These are phyloP conservation scores for Xylaria sp. DNA, from an alignment of 2,329 filamentous ascomycete genomes.

Conservation along the genomic window DNA sequence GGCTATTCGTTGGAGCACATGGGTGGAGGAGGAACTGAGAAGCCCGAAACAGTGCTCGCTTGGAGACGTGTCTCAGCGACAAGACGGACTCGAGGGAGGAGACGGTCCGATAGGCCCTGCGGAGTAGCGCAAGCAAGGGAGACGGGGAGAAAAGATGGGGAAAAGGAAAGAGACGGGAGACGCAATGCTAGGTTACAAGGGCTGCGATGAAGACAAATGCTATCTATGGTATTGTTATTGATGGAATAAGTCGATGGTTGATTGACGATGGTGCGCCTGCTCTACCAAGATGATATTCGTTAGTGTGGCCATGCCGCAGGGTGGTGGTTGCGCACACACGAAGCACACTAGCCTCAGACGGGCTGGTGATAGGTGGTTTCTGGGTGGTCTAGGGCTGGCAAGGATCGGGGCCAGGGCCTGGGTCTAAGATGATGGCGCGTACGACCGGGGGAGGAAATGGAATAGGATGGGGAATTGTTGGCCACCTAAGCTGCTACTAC, in stretches of 20 bases:
- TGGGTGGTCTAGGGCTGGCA: constrained; percentile 4
- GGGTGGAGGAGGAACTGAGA: not conserved
- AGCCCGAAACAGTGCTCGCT: constrained; percentile 5
- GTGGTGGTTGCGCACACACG: constrained; percentile 22
- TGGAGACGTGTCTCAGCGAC: constrained; percentile 5
- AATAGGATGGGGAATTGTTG: not conserved
- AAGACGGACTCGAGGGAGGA: constrained; percentile 10
- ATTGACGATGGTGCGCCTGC: not conserved
- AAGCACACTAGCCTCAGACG: not conserved
- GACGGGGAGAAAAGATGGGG: not conserved
- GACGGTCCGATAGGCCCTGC: constrained; percentile 7
- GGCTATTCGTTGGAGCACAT: constrained; percentile 1
- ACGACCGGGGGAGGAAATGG: constrained; percentile 4
- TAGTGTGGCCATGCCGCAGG: constrained; percentile 20
- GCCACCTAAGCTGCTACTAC: not conserved
- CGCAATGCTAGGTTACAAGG: not conserved
- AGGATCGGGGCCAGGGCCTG: constrained; percentile 26
- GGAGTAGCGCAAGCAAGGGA: not conserved
- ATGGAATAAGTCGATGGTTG: not conserved
- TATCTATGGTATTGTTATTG: not conserved
- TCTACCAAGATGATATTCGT: not conserved
- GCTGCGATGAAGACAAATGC: not conserved
- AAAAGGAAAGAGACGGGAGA: too few species aligned
- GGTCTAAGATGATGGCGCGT: constrained; percentile 30
- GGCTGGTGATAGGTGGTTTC: too few species aligned